Evolutionary conservation across 139 green algal species (phyloP), one percentile per base, ranked within the genome.

Genomic region (Auxenochlorella pyrenoidosa): DNA sequence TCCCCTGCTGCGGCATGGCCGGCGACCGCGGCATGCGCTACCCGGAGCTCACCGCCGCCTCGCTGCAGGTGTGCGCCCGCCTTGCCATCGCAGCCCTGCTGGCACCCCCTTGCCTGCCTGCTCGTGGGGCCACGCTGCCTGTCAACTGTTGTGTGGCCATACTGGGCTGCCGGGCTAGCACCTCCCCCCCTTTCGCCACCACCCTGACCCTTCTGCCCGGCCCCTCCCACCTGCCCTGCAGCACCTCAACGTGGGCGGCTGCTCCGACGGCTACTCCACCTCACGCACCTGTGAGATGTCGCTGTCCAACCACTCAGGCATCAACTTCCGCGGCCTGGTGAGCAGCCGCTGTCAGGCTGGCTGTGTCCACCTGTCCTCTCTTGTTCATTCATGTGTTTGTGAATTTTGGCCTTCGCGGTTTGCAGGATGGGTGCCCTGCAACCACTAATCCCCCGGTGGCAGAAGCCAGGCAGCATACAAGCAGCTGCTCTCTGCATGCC

Each of bases 1-100:
- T 99, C 41, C 96, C 97, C 77, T 99, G 97, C 95, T 99, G 97
- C 92, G 97, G 97, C 87, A 99, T 99, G 97, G 97, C 97, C 3
- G 97, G 97, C 26, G 97, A 99, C 92, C 90, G 96, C 38, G 97
- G 97, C 84, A 97, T 99, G 97, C 94, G 97, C 54, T 99, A 96
- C 91, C 95, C 96, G 4, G 97, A 99, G 95, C 95, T 99, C 34
- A 98, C 96, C 0, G 96, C 78, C 24, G 84, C 88, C 58, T 94
- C 94, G 3, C 87, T 99, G 89, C 90, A 95, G 88, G 80, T 77
- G 59, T 3, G 79, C 30, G 5, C 68, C 68, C n/a, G n/a, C n/a
- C 73, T 51, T 19, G 30, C 36, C 28, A 2, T 21, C 40, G 30
- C 72, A 82, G 1, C 41, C 32, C 10, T 66, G 44, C 76, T 63